Conservation (phyloP, 352 stramenopile species). For the Phytophthora agathidicida region DNA sequence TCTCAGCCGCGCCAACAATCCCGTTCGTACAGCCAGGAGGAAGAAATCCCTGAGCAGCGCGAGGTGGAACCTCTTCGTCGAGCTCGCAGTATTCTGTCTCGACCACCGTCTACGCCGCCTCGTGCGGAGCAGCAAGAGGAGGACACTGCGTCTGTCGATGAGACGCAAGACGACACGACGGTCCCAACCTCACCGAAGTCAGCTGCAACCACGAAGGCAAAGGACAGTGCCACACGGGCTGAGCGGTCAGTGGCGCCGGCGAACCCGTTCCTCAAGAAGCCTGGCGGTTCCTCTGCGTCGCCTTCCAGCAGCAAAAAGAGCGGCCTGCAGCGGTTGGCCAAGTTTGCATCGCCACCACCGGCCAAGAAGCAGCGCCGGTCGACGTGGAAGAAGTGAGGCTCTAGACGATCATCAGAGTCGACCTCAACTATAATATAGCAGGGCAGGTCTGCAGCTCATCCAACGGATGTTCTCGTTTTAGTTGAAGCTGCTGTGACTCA, state of each 20-base stretch:
- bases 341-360: constrained; percentile 60
- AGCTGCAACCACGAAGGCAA: constrained; percentile 10
- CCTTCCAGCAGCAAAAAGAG: constrained; percentile 42
- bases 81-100: constrained; percentile 42
- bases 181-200: constrained; percentile 8
- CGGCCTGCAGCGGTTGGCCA: constrained; percentile 63
- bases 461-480: no score
- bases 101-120: constrained; percentile 29
- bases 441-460: no score
- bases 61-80: constrained; percentile 41
- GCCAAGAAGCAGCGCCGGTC: constrained; percentile 49
- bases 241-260: constrained; percentile 60
- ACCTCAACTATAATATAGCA: constrained; percentile 22
- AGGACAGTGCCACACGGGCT: constrained; percentile 10
- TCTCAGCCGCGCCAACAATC: constrained; percentile 19
- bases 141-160: constrained; percentile 11
- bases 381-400: constrained; percentile 38
- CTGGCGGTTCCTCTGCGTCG: constrained; percentile 18
- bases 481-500: no score
- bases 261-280: constrained; percentile 81
- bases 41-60: constrained; percentile 8
- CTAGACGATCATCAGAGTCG: no score
- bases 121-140: constrained; percentile 20
- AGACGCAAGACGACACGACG: constrained; percentile 18
- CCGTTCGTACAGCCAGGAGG: constrained; percentile 13